A percentile compares a stretch with the other conserved stretches of the same genome.
These are phyloP conservation scores for Westerdykella sp. DNA, from an alignment of 2,329 filamentous ascomycete species.

Conservation along the genomic window DNA sequence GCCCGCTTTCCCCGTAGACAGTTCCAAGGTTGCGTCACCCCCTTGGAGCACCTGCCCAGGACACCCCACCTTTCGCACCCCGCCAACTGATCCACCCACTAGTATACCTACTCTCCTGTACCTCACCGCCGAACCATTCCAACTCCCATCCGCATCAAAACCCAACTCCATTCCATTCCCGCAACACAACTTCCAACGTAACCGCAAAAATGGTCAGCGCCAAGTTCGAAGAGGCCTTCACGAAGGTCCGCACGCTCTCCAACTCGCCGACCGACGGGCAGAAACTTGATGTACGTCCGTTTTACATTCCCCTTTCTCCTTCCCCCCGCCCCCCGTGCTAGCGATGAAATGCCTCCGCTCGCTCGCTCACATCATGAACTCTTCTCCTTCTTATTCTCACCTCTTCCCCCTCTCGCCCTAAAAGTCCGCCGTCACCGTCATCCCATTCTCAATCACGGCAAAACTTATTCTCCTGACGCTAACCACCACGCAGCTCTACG, in stretches of 20 bases:
- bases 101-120: too few relatives aligned
- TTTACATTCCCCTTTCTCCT: slow-evolving; percentile 2
- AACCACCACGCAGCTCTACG: slow-evolving; percentile 45
- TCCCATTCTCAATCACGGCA: neutral
- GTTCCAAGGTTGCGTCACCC: too few relatives aligned
- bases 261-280: slow-evolving; percentile 27
- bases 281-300: slow-evolving; percentile 45
- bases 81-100: too few relatives aligned
- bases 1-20: too few relatives aligned
- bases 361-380: too few relatives aligned
- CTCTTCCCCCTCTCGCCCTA: slow-evolving; percentile 8
- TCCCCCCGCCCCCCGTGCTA: too few relatives aligned
- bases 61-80: too few relatives aligned
- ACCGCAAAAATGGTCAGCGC: slow-evolving; percentile 20
- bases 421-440: neutral
- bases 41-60: too few relatives aligned
- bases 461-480: neutral
- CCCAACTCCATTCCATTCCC: neutral
- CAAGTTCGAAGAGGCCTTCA: slow-evolving; percentile 26
- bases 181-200: neutral
- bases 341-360: too few relatives aligned
- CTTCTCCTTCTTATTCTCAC: neutral
- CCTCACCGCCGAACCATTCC: neutral
- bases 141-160: neutral
- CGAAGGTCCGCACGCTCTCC: slow-evolving; percentile 27